Evolutionary conservation across 192 early-diverging fungal species (phyloP).

Genomic region (Entomortierella lignicola): DNA sequence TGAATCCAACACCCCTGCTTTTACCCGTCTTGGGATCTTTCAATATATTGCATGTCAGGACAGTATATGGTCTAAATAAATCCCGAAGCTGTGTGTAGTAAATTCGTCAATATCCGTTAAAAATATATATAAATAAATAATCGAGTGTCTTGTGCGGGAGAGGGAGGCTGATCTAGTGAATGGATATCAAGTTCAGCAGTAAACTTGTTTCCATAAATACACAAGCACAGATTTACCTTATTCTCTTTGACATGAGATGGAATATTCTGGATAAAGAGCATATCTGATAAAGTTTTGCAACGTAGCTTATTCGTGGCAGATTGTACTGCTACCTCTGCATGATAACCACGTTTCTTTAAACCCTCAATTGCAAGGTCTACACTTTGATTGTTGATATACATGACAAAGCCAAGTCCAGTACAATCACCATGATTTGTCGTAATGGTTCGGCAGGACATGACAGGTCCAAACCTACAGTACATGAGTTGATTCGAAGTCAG

Average conservation of each 20-base stretch:
- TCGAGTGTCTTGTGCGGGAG: too few relatives aligned
- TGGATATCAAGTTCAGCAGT: too few relatives aligned
- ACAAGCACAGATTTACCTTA: slow-evolving; percentile 8
- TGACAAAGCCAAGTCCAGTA: slow-evolving; percentile 46
- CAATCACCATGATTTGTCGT: slow-evolving; percentile 37
- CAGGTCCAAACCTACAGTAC: slow-evolving; percentile 34
- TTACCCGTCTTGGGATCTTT: slow-evolving; percentile 29
- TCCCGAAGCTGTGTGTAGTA: slow-evolving; percentile 29
- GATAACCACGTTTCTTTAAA: slow-evolving; percentile 31
- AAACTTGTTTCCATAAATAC: too few relatives aligned
- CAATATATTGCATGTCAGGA: slow-evolving; percentile 30
- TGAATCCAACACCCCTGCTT: slow-evolving; percentile 40
- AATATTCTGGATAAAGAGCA: slow-evolving; percentile 48
- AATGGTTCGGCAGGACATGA: slow-evolving; percentile 50
- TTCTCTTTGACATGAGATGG: slow-evolving; percentile 35
- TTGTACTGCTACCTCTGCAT: slow-evolving; percentile 44
- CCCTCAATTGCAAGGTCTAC: slow-evolving; percentile 30
- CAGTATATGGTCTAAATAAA: slow-evolving; percentile 26
- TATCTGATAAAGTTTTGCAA: slow-evolving; percentile 41
- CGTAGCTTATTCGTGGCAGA: slow-evolving; percentile 49
- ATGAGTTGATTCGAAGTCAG: not conserved
- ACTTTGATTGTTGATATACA: slow-evolving; percentile 39
- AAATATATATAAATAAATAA: too few relatives aligned
- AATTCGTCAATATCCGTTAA: not conserved
- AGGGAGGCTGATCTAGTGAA: too few relatives aligned